A percentile compares a stretch with the other conserved stretches of the same genome.
These are phyloP conservation scores for Rubroshorea leprosula DNA, from an alignment of 345 rosid species.

Conservation along the genomic window DNA sequence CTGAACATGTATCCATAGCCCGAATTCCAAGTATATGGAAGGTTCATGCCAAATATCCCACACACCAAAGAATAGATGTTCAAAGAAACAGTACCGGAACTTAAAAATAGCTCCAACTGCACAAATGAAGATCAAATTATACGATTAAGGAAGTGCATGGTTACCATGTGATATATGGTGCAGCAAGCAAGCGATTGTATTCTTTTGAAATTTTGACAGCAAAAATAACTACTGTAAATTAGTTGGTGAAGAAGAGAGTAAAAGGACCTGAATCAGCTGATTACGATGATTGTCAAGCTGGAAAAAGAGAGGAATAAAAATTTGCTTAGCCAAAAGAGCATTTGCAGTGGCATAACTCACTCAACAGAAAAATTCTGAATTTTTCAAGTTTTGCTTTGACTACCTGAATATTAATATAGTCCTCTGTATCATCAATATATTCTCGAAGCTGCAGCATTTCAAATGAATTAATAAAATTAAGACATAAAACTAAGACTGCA, in stretches of 20 bases:
- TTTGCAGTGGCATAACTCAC: neutral
- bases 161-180: neutral
- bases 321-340: conserved; percentile 2
- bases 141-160: neutral
- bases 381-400: neutral
- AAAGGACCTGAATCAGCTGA: conserved; percentile 90
- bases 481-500: too few relatives aligned
- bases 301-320: conserved; percentile 12
- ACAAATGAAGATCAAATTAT: conserved; percentile 15
- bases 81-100: conserved; percentile 64
- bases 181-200: neutral
- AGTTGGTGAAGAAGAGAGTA: neutral
- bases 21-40: conserved; percentile 77
- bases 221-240: neutral
- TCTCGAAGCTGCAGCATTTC: conserved; percentile 75
- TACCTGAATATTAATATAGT: conserved; percentile 96
- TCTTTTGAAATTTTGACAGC: neutral
- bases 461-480: conserved; percentile 10
- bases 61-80: conserved; percentile 70
- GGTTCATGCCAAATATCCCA: conserved; percentile 92
- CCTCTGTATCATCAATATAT: conserved; percentile 97
- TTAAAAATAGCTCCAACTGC: conserved; percentile 80
- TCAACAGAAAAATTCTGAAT: neutral
- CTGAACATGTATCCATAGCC: conserved; percentile 70
- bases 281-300: conserved; percentile 99